Evolutionary conservation across 1,284 basidiomycete species (phyloP).

Genomic region (Sparassis latifolia): DNA sequence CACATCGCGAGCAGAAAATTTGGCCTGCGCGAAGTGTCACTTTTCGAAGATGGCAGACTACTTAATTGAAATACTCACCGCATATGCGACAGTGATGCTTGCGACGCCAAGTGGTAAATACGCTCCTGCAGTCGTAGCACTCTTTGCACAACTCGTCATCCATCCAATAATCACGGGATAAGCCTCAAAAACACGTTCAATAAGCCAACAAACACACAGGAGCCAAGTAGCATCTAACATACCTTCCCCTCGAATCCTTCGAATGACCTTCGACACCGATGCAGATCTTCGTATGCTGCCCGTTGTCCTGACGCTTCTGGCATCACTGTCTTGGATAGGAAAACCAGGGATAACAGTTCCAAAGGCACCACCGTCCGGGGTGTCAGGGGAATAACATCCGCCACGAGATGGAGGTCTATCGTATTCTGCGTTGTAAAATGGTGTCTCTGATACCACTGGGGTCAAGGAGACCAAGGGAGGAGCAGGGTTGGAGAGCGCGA

Average conservation of each 20-base stretch:
- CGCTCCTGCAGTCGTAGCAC: conserved; percentile 89
- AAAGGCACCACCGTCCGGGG: conserved; percentile 57
- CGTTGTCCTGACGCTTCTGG: conserved; percentile 69
- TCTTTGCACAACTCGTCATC: conserved; percentile 95
- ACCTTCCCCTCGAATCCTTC: conserved; percentile 84
- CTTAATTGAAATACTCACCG: conserved; percentile 39
- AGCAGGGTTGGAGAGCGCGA: conserved; percentile 51
- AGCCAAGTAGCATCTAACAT: conserved; percentile 10
- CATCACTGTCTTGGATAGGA: conserved; percentile 71
- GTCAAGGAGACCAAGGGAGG: conserved; percentile 78
- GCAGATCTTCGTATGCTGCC: conserved; percentile 66
- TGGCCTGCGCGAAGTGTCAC: conserved; percentile 46
- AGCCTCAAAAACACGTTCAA: conserved; percentile 37
- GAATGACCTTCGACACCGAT: conserved; percentile 85
- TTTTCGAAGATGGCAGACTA: conserved; percentile 3
- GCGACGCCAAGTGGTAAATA: conserved; percentile 87
- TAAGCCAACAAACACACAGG: background rate
- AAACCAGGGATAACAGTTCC: conserved; percentile 79
- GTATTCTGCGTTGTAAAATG: conserved; percentile 55
- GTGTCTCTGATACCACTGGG: conserved; percentile 70
- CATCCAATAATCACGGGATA: conserved; percentile 94
- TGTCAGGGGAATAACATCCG: conserved; percentile 41
- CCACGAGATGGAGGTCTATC: conserved; percentile 55
- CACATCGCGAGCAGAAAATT: conserved; percentile 90
- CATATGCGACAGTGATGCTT: conserved; percentile 96